These are phyloP conservation scores for Penicillium paxilli DNA, from an alignment of 495 filamentous ascomycete species.

Conservation along the genomic window DNA sequence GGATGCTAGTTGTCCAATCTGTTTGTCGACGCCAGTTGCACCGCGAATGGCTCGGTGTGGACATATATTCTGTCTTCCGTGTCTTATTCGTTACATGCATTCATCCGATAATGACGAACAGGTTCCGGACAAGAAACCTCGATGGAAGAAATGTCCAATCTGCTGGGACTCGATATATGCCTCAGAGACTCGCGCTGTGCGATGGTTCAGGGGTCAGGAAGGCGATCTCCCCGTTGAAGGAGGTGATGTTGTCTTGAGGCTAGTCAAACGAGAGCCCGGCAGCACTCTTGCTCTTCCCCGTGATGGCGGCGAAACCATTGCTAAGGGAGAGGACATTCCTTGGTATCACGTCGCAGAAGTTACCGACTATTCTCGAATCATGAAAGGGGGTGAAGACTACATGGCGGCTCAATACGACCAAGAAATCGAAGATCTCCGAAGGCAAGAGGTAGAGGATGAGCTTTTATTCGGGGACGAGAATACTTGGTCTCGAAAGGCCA, in stretches of 20 bases:
- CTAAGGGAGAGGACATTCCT: conserved; percentile 72
- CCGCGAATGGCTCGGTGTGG: conserved; percentile 97
- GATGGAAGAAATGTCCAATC: conserved; percentile 95
- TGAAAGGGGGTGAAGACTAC: conserved; percentile 90
- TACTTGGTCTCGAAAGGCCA: conserved; percentile 86
- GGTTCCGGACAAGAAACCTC: conserved; percentile 65
- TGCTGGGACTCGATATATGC: conserved; percentile 89
- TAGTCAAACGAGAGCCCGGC: conserved; percentile 75
- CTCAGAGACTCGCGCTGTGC: conserved; percentile 83
- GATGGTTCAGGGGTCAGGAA: conserved; percentile 91
- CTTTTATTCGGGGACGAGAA: conserved; percentile 90
- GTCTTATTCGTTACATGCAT: conserved; percentile 94
- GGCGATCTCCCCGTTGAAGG: conserved; percentile 75
- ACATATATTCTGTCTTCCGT: conserved; percentile 95
- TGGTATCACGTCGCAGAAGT: conserved; percentile 96
- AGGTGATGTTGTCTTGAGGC: conserved; percentile 80
- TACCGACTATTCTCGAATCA: conserved; percentile 90
- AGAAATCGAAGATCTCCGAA: conserved; percentile 72
- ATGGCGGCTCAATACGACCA: conserved; percentile 75
- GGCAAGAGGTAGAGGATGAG: conserved; percentile 85
- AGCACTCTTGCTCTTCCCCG: conserved; percentile 85
- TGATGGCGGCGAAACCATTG: conserved; percentile 73
- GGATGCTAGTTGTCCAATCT: conserved; percentile 86
- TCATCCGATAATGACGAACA: conserved; percentile 67
- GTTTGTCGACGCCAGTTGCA: conserved; percentile 84